phyloP scores from a whole-genome alignment of 192 early-diverging fungal genomes.

The Backusella psychrophila region DNA sequence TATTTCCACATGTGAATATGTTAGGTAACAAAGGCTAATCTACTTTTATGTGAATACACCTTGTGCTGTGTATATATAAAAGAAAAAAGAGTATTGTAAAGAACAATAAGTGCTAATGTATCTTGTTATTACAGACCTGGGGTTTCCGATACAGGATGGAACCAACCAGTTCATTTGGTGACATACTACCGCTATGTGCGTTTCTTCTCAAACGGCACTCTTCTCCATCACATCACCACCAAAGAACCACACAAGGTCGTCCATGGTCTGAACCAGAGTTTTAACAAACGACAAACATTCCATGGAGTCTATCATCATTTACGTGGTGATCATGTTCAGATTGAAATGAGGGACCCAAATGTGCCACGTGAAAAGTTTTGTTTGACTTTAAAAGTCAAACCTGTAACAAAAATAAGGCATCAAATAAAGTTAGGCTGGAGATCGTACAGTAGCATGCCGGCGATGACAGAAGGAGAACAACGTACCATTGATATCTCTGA shows the following conservation, averaged over 20 bases:
- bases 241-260: conserved; percentile 30
- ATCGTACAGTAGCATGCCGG: conserved; percentile 17
- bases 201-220: conserved; percentile 40
- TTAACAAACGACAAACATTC: conserved; percentile 25
- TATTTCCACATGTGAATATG: conserved; percentile 41
- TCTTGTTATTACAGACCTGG: conserved; percentile 25
- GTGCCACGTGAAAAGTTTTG: conserved; percentile 22
- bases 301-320: conserved; percentile 21
- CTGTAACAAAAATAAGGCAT: conserved; percentile 20
- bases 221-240: conserved; percentile 33
- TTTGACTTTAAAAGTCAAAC: conserved; percentile 27
- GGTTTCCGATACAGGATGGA: conserved; percentile 32
- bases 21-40: conserved; percentile 19
- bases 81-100: background rate
- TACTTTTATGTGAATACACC: background rate
- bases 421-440: conserved; percentile 38
- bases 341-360: conserved; percentile 19
- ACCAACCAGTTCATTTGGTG: conserved; percentile 41
- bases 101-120: background rate
- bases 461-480: background rate
- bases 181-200: conserved; percentile 44
- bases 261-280: conserved; percentile 9
- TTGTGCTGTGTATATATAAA: background rate
- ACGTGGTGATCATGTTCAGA: conserved; percentile 18
- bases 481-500: conserved; percentile 17